phyloP scores from a whole-genome alignment of 768 basidiomycete species.

The Mycena venus region DNA sequence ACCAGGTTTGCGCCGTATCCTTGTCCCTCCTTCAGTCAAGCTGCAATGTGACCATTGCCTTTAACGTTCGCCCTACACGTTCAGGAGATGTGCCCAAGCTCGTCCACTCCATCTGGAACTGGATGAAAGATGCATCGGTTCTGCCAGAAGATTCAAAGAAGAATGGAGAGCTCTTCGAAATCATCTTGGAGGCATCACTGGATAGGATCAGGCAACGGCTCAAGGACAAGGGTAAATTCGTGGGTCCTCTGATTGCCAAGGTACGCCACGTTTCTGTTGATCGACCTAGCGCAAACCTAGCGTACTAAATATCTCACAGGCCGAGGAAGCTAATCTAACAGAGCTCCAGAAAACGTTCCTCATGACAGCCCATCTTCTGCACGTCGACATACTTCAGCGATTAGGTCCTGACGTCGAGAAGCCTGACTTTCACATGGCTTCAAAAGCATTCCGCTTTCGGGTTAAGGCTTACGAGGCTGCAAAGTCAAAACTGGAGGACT shows the following conservation, averaged over 20 bases:
- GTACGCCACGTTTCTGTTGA: constrained; percentile 5
- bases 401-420: constrained; percentile 22
- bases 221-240: constrained; percentile 11
- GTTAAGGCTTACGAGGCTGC: constrained; percentile 2
- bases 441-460: constrained; percentile 6
- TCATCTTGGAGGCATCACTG: constrained; percentile 14
- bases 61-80: neutral
- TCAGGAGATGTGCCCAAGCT: constrained; percentile 2
- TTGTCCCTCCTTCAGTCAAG: constrained; percentile 8
- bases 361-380: neutral
- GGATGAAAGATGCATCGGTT: constrained; percentile 20
- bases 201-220: constrained; percentile 15
- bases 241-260: constrained; percentile 12
- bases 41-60: constrained; percentile 14
- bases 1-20: constrained; percentile 20
- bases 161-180: constrained; percentile 12
- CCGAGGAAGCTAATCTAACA: constrained; percentile 7
- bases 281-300: neutral
- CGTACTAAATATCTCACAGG: neutral
- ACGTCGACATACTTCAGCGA: constrained; percentile 12
- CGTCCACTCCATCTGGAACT: constrained; percentile 17
- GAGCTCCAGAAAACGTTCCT: constrained; percentile 12
- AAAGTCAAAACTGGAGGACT: constrained; percentile 12
- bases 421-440: constrained; percentile 5
- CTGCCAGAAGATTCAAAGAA: constrained; percentile 11